These are phyloP conservation scores for Apodospora peruviana DNA, from an alignment of 495 filamentous ascomycete genomes.

Conservation along the genomic window DNA sequence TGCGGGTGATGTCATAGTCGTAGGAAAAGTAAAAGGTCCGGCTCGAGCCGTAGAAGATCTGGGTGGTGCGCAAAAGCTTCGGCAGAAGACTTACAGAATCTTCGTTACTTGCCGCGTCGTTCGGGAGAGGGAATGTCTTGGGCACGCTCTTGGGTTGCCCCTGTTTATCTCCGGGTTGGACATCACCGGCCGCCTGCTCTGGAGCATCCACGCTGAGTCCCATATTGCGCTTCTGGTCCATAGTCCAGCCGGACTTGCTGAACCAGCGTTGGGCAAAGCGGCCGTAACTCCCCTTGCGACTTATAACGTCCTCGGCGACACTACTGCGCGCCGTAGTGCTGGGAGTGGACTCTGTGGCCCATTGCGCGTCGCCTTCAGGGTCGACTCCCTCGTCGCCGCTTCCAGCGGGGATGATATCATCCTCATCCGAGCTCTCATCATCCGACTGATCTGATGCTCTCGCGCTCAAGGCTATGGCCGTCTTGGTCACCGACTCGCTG, in stretches of 20 bases:
- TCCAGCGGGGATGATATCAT: slow-evolving; percentile 25
- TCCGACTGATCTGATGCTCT: slow-evolving; percentile 25
- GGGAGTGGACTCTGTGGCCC: slow-evolving; percentile 34
- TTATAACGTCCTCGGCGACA: slow-evolving; percentile 80
- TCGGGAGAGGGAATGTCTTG: slow-evolving; percentile 17
- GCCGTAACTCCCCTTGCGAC: slow-evolving; percentile 71
- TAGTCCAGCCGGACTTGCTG: slow-evolving; percentile 70
- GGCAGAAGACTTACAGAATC: slow-evolving; percentile 57
- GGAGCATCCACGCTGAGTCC: slow-evolving; percentile 45
- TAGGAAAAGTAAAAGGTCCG: slow-evolving; percentile 90
- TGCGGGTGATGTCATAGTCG: slow-evolving; percentile 80
- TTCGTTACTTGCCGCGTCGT: slow-evolving; percentile 26
- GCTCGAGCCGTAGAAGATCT: slow-evolving; percentile 69
- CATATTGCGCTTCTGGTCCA: slow-evolving; percentile 50
- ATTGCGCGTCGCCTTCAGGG: slow-evolving; percentile 4
- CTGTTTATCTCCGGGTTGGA: slow-evolving; percentile 5
- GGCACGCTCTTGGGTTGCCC: slow-evolving; percentile 12
- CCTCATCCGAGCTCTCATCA: slow-evolving; percentile 24
- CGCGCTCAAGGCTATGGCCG: slow-evolving; percentile 46
- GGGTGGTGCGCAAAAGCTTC: slow-evolving; percentile 76
- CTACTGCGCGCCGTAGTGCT: slow-evolving; percentile 37
- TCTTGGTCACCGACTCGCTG: slow-evolving; percentile 58
- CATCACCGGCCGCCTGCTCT: slow-evolving; percentile 4
- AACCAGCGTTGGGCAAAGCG: slow-evolving; percentile 88
- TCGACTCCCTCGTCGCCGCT: slow-evolving; percentile 18